Evolutionary conservation across 2,329 filamentous ascomycete species (phyloP), one percentile per base, ranked within the genome.

Genomic region (Colletotrichum sp.): DNA sequence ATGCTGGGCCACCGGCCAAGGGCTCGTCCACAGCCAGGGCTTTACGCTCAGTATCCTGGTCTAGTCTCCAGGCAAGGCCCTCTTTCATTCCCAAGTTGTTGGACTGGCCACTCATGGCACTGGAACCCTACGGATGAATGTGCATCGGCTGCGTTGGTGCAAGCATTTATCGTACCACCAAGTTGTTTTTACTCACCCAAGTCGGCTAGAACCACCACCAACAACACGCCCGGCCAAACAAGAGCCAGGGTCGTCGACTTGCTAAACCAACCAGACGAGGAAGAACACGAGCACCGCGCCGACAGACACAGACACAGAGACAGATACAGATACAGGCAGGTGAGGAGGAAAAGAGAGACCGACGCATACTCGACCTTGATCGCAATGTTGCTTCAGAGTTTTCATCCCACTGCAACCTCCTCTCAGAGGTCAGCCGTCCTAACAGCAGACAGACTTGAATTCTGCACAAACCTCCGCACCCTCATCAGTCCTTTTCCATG

Each of bases 1-100:
- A 68, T 69, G 73, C 64, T 65, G 59, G 57, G 39, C 64, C 39
- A 69, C 64, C 64, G 44, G 59, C 60, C 69, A 55, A 57, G 44
- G 44, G 44, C 65, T 32, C 18, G 24, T 26, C 18, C n/a, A 32
- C 18, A 39, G 66, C 70, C 24, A 73, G 59, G 64, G 34, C 34
- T 28, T 21, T 18, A 49, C 66, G 36, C 26, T 49, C 36, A 49
- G 21, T 28, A 76, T 76, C 64, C 70, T 59, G 34, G 70, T 52
- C 65, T 64, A 69, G 70, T 36, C 49, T 65, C 57, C 65, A 60
- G 70, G 70, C 70, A 65, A 73, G 64, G 57, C 64, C 64, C 70
- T 76, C 73, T 73, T 62, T 73, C 57, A 63, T 76, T 76, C 73
- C 73, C 73, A 73, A 76, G 59, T 73, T 69, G 73, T 44, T 73